Base-by-base conservation (phyloP, 345 rosid species). In the Diplotaxis tenuifolia region DNA sequence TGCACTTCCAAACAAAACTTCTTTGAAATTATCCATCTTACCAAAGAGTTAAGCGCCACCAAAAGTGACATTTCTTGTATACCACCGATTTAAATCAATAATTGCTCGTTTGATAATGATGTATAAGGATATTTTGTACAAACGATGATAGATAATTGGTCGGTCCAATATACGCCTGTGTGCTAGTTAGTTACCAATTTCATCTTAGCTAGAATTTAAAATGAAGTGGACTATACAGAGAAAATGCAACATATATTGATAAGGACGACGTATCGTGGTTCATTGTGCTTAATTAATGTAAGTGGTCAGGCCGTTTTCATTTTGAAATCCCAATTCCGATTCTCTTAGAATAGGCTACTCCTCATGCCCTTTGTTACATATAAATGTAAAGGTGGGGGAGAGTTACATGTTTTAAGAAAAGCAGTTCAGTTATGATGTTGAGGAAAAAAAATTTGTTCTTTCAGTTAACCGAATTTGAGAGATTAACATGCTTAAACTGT, bases 181-280 rank as follows among this genome's bases (percentile, higher is more conserved):
- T 65, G 77, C 66, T 65, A 65, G 71, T 73, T 65, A 73, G 29
- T 66, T 32, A n/a, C 66, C 78, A 59, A 7, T 57, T 74, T 67
- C 49, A 58, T 32, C 50, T 73, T 73, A 38, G 65, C 65, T 57
- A 65, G 25, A 56, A 21, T 20, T 14, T 73, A 9, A 3, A 72
- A n/a, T 0, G 50, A 28, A 9, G 31, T 45, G 60, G 58, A 65
- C 65, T 20, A 57, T 29, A 55, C 27, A 28, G 19, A 52, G 50
- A 25, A 40, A 45, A 20, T 2, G 52, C 14, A 52, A 25, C 45
- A 63, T 42, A 38, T 16, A 16, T 42, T 42, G 50, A 16, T 42
- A 42, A 18, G 50, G 50, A n/a, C 50, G 18, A 42, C 28, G n/a
- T 42, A n/a, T 40, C 15, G 4, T 40, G 16, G 47, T 40, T 40